Evolutionary conservation across 176 grass and related monocot genomes (phyloP).

Genomic region (Saccharum officinarum): DNA sequence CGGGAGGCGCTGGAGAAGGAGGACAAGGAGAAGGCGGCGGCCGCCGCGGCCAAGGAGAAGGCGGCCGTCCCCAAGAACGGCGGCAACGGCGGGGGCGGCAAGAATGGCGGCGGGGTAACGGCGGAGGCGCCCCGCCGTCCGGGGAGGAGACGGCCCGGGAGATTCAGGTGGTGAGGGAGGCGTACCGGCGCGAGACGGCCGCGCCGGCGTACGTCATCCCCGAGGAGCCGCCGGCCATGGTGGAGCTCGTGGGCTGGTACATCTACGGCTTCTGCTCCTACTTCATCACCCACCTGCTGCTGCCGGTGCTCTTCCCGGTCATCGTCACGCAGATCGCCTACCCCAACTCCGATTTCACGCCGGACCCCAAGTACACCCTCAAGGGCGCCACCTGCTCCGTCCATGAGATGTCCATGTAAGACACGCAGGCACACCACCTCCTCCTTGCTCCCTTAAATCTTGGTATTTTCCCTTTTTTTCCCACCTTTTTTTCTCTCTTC

Average conservation of each 20-base stretch:
- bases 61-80: neutral
- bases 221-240: constrained; percentile 63
- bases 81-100: neutral
- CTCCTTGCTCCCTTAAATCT: neutral
- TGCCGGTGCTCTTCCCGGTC: constrained; percentile 84
- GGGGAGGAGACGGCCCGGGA: constrained; percentile 57
- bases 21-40: constrained; percentile 69
- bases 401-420: constrained; percentile 90
- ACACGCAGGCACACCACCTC: neutral
- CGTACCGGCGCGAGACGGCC: constrained; percentile 54
- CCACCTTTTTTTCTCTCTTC: neutral
- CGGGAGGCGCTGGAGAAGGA: constrained; percentile 80
- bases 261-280: constrained; percentile 88
- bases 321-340: constrained; percentile 79
- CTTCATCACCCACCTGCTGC: constrained; percentile 79
- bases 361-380: constrained; percentile 36
- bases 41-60: constrained; percentile 48
- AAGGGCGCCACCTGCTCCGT: constrained; percentile 64
- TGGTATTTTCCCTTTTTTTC: neutral
- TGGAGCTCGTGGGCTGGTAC: constrained; percentile 76
- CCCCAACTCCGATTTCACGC: constrained; percentile 56
- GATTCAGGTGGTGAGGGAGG: constrained; percentile 71
- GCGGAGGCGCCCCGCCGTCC: neutral
- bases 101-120: constrained; percentile 12
- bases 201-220: constrained; percentile 59